These are phyloP conservation scores for Stylonectria norvegica DNA, from an alignment of 2,329 filamentous ascomycete species.

Conservation along the genomic window DNA sequence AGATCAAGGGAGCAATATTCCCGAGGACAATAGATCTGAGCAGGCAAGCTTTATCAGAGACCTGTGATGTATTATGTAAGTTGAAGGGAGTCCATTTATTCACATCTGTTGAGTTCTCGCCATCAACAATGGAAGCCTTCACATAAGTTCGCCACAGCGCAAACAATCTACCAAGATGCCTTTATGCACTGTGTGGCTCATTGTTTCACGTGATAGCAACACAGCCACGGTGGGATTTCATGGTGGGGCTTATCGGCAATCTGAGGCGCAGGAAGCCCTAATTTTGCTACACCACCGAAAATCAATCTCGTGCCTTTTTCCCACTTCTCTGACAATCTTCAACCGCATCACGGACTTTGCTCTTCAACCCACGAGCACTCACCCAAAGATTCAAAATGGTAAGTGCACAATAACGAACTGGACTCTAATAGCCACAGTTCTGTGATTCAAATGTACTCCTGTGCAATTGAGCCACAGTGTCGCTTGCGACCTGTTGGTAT, in stretches of 20 bases:
- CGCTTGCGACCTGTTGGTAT: slow-evolving; percentile 33
- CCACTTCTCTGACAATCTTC: slow-evolving; percentile 26
- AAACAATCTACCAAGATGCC: too few species aligned
- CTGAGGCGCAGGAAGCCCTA: slow-evolving; percentile 33
- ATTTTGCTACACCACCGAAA: slow-evolving; percentile 35
- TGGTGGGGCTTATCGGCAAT: slow-evolving; percentile 14
- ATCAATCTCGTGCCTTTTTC: slow-evolving; percentile 17
- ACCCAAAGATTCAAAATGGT: slow-evolving; percentile 41
- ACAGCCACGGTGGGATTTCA: too few species aligned
- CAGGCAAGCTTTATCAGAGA: too few species aligned
- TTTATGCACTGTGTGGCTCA: too few species aligned
- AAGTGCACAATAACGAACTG: slow-evolving; percentile 33
- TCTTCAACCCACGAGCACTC: slow-evolving; percentile 35
- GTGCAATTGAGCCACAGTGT: slow-evolving; percentile 34
- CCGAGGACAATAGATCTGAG: too few species aligned
- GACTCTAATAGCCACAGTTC: slow-evolving; percentile 40
- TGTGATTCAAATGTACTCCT: slow-evolving; percentile 34
- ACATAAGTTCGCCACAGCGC: too few species aligned
- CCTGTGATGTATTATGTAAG: too few species aligned
- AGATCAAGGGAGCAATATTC: too few species aligned
- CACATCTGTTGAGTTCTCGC: too few species aligned
- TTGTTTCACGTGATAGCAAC: slow-evolving; percentile 20
- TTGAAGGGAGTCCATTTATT: too few species aligned
- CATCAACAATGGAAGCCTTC: too few species aligned
- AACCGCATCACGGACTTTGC: slow-evolving; percentile 33